Percentiles rank a stretch among this genome's conserved stretches.
These are phyloP conservation scores for Petrea volubilis DNA, from an alignment of 257 asterid genomes.

Conservation along the genomic window DNA sequence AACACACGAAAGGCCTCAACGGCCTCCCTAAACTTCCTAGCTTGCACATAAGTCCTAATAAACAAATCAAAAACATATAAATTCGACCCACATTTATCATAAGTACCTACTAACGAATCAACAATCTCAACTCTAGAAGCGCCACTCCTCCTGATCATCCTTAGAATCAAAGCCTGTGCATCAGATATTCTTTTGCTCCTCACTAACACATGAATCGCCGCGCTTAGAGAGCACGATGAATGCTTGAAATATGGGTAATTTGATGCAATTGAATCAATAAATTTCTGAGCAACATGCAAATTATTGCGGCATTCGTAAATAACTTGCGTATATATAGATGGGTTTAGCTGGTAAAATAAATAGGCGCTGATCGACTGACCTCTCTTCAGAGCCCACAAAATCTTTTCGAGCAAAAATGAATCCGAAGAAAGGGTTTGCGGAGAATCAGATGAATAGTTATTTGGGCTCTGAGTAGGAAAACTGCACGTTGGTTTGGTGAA, in stretches of 20 bases:
- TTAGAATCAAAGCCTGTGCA: constrained; percentile 69
- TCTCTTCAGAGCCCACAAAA: constrained; percentile 57
- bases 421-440: constrained; percentile 31
- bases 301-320: constrained; percentile 47
- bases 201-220: constrained; percentile 56
- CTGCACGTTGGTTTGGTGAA: not conserved
- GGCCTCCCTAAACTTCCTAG: constrained; percentile 82
- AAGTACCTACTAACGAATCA: constrained; percentile 50
- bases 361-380: constrained; percentile 48
- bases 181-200: constrained; percentile 56
- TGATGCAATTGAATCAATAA: constrained; percentile 47
- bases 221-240: constrained; percentile 55
- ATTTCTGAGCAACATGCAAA: constrained; percentile 46
- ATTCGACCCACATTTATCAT: constrained; percentile 44
- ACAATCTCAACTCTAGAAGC: constrained; percentile 58
- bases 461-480: constrained; percentile 16
- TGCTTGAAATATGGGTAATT: constrained; percentile 65
- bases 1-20: constrained; percentile 59
- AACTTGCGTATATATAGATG: constrained; percentile 51
- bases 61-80: constrained; percentile 56
- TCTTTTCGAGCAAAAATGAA: constrained; percentile 55
- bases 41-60: constrained; percentile 76
- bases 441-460: constrained; percentile 7
- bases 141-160: constrained; percentile 73
- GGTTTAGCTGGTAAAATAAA: constrained; percentile 43